Evolutionary conservation across 305 asterid genomes (phyloP), one percentile per base, ranked within the genome.

Genomic region (Solanum hybrid): DNA sequence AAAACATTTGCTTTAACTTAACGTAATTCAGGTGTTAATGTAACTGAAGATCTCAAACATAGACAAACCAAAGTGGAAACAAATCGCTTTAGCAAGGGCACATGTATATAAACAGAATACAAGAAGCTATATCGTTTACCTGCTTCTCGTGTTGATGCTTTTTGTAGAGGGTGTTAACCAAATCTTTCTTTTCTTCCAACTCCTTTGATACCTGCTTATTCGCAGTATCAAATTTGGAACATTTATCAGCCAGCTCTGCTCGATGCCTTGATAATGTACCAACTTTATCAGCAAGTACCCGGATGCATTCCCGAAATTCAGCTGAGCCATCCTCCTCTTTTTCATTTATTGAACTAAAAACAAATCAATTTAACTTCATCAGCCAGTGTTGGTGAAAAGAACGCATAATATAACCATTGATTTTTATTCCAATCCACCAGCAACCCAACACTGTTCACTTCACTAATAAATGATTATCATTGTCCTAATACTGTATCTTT

Each of bases 61-160:
- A 26, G 89, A 87, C 61, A 72, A 26, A 38, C 82, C 24, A 26
- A 37, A 29, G 22, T 14, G 27, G 77, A 31, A 36, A 32, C 39
- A 37, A 6, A 72, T 41, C 29, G 2, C 9, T 75, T 38, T 4
- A 73, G 83, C 26, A 75, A 75, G n/a, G 24, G 31, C 29, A 26
- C 89, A 14, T 87, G 65, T 37, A 70, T 88, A 34, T 88, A 27
- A 72, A 38, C 37, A 73, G 41, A 37, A 88, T 75, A 36, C 82
- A 12, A 87, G 84, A 15, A 38, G 65, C 37, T 17, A 75, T 27
- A 9, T 45, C n/a, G 13, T 36, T 78, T 91, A 95, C 99, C 99
- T 98, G 99, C 92, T 98, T 98, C 93, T 98, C 99, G 36, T 89
- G 95, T 91, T 95, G 98, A 94, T 94, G 97, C 93, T 97, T 96